Conservation (phyloP, 2,329 filamentous ascomycete species). For the Microdochium nivale region DNA sequence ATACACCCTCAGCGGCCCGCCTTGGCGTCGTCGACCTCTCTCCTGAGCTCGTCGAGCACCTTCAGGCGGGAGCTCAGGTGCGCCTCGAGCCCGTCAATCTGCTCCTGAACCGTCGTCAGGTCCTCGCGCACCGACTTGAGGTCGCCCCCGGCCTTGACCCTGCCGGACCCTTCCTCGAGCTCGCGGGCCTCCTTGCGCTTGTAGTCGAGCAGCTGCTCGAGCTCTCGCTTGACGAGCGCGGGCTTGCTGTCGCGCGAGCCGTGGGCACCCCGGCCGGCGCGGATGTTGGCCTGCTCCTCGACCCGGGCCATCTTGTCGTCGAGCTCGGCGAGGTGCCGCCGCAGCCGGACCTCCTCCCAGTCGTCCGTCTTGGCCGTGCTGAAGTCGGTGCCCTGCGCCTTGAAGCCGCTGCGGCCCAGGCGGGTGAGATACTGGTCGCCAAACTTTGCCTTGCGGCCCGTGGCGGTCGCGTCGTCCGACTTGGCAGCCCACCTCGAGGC, state of each 20-base stretch:
- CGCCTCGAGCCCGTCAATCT: constrained; percentile 80
- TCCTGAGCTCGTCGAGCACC: constrained; percentile 65
- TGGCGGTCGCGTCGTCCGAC: constrained; percentile 70
- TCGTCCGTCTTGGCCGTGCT: constrained; percentile 78
- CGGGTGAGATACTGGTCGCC: constrained; percentile 93
- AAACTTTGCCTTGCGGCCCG: constrained; percentile 92
- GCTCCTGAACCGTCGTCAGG: constrained; percentile 82
- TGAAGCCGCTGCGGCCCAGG: constrained; percentile 75
- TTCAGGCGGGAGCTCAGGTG: constrained; percentile 73
- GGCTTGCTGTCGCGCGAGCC: constrained; percentile 68
- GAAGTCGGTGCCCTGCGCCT: constrained; percentile 84
- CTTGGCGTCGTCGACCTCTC: constrained; percentile 85
- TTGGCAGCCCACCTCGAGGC: constrained; percentile 71
- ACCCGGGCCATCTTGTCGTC: constrained; percentile 82
- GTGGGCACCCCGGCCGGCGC: constrained; percentile 35
- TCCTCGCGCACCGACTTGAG: constrained; percentile 77
- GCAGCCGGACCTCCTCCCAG: constrained; percentile 94
- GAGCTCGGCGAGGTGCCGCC: constrained; percentile 83
- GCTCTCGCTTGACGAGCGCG: constrained; percentile 84
- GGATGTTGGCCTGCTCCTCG: constrained; percentile 61
- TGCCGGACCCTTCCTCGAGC: constrained; percentile 62
- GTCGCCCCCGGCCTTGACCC: constrained; percentile 59
- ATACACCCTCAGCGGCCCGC: constrained; percentile 36
- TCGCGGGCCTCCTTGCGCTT: constrained; percentile 75
- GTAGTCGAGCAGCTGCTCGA: constrained; percentile 91